Evolutionary conservation across 805 yeast genomes (phyloP).

Genomic region (Saccharomycopsis fibuligera): DNA sequence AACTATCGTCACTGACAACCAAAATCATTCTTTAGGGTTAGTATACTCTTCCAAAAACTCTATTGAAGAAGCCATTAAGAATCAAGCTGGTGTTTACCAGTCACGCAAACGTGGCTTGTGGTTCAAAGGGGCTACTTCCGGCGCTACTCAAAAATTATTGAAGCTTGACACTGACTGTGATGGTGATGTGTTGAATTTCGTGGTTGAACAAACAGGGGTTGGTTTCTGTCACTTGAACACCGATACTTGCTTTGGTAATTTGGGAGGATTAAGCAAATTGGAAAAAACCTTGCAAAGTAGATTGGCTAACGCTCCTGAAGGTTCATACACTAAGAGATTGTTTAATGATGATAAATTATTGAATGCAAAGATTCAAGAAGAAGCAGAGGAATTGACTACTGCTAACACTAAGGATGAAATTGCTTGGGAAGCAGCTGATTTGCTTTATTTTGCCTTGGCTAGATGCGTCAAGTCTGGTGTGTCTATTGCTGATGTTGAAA

Average conservation of each 20-base stretch:
- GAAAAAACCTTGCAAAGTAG: conserved; percentile 64
- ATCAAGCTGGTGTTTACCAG: conserved; percentile 86
- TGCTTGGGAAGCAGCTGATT: conserved; percentile 97
- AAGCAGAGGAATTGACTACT: conserved; percentile 90
- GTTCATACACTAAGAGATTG: conserved; percentile 89
- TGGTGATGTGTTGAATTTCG: conserved; percentile 80
- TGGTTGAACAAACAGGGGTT: conserved; percentile 76
- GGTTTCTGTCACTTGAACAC: conserved; percentile 89
- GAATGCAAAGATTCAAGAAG: conserved; percentile 87
- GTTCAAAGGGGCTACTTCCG: conserved; percentile 96
- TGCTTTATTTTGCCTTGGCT: conserved; percentile 68
- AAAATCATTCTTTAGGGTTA: conserved; percentile 74
- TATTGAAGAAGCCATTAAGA: conserved; percentile 71
- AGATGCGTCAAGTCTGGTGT: conserved; percentile 78
- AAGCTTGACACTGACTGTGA: conserved; percentile 80
- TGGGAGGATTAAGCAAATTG: conserved; percentile 59
- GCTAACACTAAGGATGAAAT: conserved; percentile 64
- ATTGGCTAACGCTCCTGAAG: conserved; percentile 67
- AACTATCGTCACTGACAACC: conserved; percentile 67
- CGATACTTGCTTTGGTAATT: conserved; percentile 73
- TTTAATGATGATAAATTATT: conserved; percentile 72
- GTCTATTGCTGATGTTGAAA: conserved; percentile 71
- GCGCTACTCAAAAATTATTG: conserved; percentile 79
- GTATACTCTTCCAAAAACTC: conserved; percentile 87
- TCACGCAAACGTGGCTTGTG: conserved; percentile 86